Evolutionary conservation across 805 yeast genomes (phyloP), one percentile per base, ranked within the genome.

Genomic region (Saccharomyces jurei): DNA sequence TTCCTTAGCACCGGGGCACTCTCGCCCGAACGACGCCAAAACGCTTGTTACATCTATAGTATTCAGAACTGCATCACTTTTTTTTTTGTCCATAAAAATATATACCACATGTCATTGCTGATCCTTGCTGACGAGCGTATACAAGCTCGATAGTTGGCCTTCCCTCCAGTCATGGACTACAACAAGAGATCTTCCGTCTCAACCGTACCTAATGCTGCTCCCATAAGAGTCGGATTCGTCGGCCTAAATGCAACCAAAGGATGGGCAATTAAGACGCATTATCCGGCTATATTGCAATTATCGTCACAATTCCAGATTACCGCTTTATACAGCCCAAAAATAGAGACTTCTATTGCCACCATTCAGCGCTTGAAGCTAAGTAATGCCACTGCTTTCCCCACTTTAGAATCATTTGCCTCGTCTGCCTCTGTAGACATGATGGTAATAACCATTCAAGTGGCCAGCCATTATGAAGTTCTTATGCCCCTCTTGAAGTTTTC

Each of bases 211-310:
- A 60, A 61, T 25, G 59, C 66, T n/a, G 65, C 54, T 14, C 68
- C 70, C 2, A 56, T 58, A 9, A 52, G 64, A 32, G 65, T 67
- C 11, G 71, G 71, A 9, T 63, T 67, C 32, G 57, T 67, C 11
- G 71, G 71, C 2, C 49, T 67, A 26, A 54, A 61, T 2, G 53
- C 57, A 14, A 47, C 50, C 30, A 65, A 63, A 54, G 69, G 69
- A 13, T 67, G 71, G 69, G 69, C 69, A 9, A 54, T 63, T 9
- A 67, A 67, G 57, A 62, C 71, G 1, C 71, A 67, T 47, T 64
- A 63, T 52, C 66, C 66, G 0, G 67, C 69, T 5, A 63, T 66
- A 4, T 44, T 60, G 30, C 70, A 66, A 54, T 51, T 67, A 29
- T 61, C 69, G 14, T 65, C 70, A 4, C 68, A 67, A 54, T 67